Conservation (phyloP, 2,329 filamentous ascomycete species). For the Alternaria brassicae region DNA sequence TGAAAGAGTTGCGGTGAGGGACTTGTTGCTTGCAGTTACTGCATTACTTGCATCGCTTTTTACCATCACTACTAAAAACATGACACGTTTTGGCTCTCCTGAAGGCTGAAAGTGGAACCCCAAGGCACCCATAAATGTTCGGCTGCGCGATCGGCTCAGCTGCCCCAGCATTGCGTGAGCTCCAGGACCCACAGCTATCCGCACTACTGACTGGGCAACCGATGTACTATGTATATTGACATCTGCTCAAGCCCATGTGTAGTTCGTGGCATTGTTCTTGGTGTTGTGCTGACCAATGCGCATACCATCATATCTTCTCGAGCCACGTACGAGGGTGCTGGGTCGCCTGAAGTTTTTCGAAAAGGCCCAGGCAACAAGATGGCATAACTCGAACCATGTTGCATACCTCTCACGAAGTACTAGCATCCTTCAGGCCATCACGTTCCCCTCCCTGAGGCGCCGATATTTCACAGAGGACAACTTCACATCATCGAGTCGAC, state of each 20-base stretch:
- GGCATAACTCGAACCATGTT: neutral
- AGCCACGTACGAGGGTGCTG: neutral
- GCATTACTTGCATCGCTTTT: slow-evolving; percentile 18
- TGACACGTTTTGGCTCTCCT: slow-evolving; percentile 44
- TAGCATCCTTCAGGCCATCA: neutral
- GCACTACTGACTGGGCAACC: slow-evolving; percentile 13
- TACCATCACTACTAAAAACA: slow-evolving; percentile 27
- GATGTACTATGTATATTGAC: slow-evolving; percentile 1
- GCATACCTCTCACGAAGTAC: neutral
- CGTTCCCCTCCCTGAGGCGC: neutral
- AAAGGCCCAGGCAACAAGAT: neutral
- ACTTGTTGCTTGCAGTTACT: slow-evolving; percentile 2
- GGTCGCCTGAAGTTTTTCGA: neutral
- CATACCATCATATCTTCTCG: neutral
- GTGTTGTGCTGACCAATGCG: neutral
- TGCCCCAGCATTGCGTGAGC: slow-evolving; percentile 36
- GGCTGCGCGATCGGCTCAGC: slow-evolving; percentile 31
- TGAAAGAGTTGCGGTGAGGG: slow-evolving; percentile 29
- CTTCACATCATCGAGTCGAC: neutral
- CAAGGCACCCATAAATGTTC: slow-evolving; percentile 36
- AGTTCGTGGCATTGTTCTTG: neutral
- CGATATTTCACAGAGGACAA: slow-evolving; percentile 2
- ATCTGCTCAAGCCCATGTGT: neutral
- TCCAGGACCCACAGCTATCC: slow-evolving; percentile 30
- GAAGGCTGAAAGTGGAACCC: slow-evolving; percentile 24